phyloP scores from a whole-genome alignment of 1,284 basidiomycete genomes.

The Melampsora medusae region DNA sequence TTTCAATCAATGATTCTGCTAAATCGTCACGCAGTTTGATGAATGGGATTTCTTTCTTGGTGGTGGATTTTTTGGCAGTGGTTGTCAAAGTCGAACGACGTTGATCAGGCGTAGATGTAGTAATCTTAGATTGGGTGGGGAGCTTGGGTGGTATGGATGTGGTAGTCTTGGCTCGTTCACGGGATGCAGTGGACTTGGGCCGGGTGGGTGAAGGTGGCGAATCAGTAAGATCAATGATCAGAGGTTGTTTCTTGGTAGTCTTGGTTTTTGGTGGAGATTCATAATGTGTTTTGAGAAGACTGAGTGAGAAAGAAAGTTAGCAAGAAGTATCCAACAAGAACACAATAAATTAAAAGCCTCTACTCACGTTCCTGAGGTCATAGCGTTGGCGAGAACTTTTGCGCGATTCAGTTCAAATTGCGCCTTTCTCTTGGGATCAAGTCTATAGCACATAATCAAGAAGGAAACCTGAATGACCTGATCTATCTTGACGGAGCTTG shows the following conservation, averaged over 20 bases:
- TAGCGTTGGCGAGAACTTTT: neutral
- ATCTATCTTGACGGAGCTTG: no score
- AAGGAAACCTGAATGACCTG: neutral
- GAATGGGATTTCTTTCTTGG: constrained; percentile 14
- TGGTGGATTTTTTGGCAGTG: neutral
- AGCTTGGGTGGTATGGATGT: neutral
- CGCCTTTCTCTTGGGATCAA: constrained; percentile 15
- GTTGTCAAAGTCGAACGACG: neutral
- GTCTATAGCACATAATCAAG: neutral
- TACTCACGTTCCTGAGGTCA: neutral
- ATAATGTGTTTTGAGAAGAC: neutral
- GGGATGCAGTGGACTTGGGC: neutral
- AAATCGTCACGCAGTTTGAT: constrained; percentile 19
- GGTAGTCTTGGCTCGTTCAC: neutral
- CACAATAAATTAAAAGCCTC: neutral
- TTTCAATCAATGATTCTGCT: constrained; percentile 15
- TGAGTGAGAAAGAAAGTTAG: neutral
- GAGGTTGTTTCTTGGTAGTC: neutral
- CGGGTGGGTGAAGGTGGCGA: neutral
- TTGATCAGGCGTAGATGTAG: neutral
- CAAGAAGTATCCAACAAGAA: neutral
- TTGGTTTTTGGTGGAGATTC: neutral
- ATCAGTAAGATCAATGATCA: neutral
- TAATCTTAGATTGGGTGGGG: neutral
- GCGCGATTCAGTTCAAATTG: constrained; percentile 26